phyloP scores from a whole-genome alignment of 2,329 filamentous ascomycete species.

The Chaetomiaceae sp. region DNA sequence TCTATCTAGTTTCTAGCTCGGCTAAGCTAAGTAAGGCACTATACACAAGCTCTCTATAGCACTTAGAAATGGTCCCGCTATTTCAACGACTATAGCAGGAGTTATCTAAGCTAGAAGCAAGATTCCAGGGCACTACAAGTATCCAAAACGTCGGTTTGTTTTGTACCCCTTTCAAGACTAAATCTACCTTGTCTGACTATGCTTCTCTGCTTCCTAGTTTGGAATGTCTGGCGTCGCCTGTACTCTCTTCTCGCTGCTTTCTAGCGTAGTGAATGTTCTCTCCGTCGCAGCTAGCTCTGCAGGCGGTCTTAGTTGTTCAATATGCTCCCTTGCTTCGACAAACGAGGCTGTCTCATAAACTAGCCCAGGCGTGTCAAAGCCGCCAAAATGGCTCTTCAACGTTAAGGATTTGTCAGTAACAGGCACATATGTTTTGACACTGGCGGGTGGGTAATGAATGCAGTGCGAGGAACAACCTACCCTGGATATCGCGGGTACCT shows the following conservation, averaged over 20 bases:
- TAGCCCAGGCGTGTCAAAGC: slow-evolving; percentile 4
- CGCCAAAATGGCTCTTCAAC: slow-evolving; percentile 4
- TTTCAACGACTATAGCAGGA: no score
- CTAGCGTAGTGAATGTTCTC: not conserved
- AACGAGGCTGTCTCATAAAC: slow-evolving; percentile 6
- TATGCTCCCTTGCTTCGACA: not conserved
- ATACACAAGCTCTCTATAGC: no score
- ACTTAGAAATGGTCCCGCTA: no score
- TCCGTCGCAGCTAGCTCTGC: slow-evolving; percentile 14
- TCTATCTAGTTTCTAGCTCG: no score
- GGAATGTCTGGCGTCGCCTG: not conserved
- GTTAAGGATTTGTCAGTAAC: no score
- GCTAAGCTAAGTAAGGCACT: no score
- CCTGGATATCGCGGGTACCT: slow-evolving; percentile 25
- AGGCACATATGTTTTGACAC: no score
- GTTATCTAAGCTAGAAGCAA: no score
- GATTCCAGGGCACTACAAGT: no score
- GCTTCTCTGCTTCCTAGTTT: not conserved
- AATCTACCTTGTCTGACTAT: not conserved
- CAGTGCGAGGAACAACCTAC: not conserved
- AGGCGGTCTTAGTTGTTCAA: not conserved
- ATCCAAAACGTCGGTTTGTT: no score
- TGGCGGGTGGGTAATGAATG: not conserved
- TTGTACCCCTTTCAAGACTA: no score
- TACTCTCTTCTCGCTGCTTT: not conserved